phyloP scores from a whole-genome alignment of 2,329 filamentous ascomycete species.

The Metarhizium brunneum region DNA sequence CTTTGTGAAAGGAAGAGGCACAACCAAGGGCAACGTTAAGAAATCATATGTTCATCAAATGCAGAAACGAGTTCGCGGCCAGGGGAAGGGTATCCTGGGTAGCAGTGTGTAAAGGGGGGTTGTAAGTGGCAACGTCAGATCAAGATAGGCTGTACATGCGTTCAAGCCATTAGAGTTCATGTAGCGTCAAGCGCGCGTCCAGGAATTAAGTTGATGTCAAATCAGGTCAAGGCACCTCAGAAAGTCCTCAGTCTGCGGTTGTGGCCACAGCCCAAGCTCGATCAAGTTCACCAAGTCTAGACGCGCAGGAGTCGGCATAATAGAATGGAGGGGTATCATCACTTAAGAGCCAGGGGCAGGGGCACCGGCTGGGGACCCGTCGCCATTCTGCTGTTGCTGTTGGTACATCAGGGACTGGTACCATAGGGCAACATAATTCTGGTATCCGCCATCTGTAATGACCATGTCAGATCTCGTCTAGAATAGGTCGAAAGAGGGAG shows the following conservation, averaged over 20 bases:
- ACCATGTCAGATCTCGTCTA: constrained; percentile 11
- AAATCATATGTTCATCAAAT: constrained; percentile 14
- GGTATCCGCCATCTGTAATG: constrained; percentile 62
- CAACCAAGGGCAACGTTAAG: background rate
- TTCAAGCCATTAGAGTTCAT: constrained; percentile 19
- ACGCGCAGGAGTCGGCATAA: constrained; percentile 8
- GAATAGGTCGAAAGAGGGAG: background rate
- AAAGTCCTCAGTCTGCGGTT: constrained; percentile 5
- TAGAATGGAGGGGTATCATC: constrained; percentile 13
- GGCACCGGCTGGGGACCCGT: constrained; percentile 25
- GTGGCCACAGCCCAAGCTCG: constrained; percentile 12
- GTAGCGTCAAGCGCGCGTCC: constrained; percentile 10
- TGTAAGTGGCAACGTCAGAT: constrained; percentile 6
- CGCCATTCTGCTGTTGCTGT: constrained; percentile 28
- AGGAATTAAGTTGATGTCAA: constrained; percentile 19
- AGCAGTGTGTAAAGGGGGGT: constrained; percentile 5
- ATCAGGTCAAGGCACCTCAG: constrained; percentile 25
- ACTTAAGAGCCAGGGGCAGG: constrained; percentile 27
- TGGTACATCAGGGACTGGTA: constrained; percentile 56
- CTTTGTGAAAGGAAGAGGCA: background rate
- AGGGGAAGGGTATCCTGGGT: background rate
- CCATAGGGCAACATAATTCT: constrained; percentile 73
- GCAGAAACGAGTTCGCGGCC: constrained; percentile 7
- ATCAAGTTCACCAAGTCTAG: constrained; percentile 25
- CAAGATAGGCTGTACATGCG: constrained; percentile 21